phyloP scores from a whole-genome alignment of 306 rosid species.

The Quillaja saponaria region DNA sequence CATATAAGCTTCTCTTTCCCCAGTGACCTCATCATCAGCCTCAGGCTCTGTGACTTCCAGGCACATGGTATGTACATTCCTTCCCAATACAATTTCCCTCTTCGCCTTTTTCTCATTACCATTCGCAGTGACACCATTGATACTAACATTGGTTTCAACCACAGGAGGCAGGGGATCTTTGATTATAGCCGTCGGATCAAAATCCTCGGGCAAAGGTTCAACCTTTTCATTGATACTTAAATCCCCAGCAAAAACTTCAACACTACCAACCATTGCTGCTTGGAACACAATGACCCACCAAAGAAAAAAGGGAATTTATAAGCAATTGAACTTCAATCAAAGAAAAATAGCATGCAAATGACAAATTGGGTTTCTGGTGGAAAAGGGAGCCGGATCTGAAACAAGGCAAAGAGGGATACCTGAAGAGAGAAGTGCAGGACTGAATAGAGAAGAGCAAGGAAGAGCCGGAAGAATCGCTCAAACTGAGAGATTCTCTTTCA shows the following conservation, averaged over 20 bases:
- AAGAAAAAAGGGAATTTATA: background rate
- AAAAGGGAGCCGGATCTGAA: too few relatives aligned
- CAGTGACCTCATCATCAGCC: constrained; percentile 68
- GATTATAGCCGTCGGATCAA: constrained; percentile 26
- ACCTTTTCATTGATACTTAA: constrained; percentile 2
- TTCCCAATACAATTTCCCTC: constrained; percentile 65
- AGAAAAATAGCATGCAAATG: too few relatives aligned
- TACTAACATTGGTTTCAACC: constrained; percentile 22
- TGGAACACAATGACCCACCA: constrained; percentile 27
- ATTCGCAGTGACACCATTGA: background rate
- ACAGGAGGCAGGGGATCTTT: constrained; percentile 27
- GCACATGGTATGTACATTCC: constrained; percentile 64
- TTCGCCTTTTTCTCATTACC: constrained; percentile 27
- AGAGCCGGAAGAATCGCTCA: too few relatives aligned
- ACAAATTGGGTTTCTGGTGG: too few relatives aligned
- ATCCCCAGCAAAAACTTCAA: constrained; percentile 13
- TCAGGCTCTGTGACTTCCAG: constrained; percentile 74
- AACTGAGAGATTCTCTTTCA: too few relatives aligned
- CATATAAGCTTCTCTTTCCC: constrained; percentile 79
- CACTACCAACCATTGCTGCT: constrained; percentile 27
- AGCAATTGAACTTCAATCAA: too few relatives aligned
- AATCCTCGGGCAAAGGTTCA: constrained; percentile 40
- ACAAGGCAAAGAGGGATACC: too few relatives aligned
- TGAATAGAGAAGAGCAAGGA: too few relatives aligned
- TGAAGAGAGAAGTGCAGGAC: too few relatives aligned